Evolutionary conservation across 2,329 filamentous ascomycete species (phyloP).

Genomic region (Colletotrichum musae): DNA sequence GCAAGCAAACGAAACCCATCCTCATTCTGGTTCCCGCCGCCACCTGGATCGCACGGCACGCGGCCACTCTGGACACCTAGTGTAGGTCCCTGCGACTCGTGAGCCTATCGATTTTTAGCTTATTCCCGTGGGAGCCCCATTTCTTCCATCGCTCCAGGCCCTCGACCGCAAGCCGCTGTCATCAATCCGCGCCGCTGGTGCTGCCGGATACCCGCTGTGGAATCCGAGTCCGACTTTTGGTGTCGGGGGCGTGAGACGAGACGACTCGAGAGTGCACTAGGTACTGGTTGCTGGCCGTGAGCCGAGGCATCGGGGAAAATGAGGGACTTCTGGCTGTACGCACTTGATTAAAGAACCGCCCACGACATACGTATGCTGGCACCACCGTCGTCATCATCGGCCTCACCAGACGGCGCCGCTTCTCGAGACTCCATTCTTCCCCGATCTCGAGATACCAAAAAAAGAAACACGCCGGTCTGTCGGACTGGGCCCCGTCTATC

Average conservation of each 20-base stretch:
- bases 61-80: conserved; percentile 20
- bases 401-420: conserved; percentile 23
- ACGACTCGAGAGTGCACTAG: not conserved
- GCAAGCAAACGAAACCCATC: not conserved
- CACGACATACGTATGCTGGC: conserved; percentile 22
- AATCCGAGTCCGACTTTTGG: not conserved
- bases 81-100: conserved; percentile 12
- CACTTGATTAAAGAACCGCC: conserved; percentile 18
- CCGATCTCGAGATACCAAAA: conserved; percentile 21
- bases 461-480: conserved; percentile 14
- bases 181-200: conserved; percentile 11
- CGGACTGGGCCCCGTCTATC: not conserved
- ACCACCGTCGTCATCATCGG: conserved; percentile 32
- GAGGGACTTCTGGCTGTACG: conserved; percentile 17
- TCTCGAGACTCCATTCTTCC: conserved; percentile 1
- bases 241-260: not conserved
- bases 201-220: conserved; percentile 31
- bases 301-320: conserved; percentile 7
- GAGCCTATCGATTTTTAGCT: conserved; percentile 21
- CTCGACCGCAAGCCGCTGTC: not conserved
- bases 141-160: conserved; percentile 5
- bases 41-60: conserved; percentile 38
- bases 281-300: not conserved
- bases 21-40: conserved; percentile 11
- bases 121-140: conserved; percentile 26